Evolutionary conservation across 805 yeast species (phyloP).

Genomic region (Barnettozyma populi): DNA sequence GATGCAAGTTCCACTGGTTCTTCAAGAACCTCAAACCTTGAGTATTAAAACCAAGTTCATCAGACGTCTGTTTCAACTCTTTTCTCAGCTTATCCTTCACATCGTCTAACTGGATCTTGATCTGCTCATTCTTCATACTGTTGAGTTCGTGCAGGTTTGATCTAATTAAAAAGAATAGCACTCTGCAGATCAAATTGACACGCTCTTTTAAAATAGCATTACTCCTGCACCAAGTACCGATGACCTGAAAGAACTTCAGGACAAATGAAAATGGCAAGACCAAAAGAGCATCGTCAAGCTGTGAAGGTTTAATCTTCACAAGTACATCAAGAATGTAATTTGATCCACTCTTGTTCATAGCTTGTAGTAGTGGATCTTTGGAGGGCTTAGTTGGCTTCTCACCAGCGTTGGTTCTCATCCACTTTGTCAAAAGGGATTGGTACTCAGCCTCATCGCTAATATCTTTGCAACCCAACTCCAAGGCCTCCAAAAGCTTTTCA

Average conservation of each 20-base stretch:
- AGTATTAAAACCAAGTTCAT: constrained; percentile 74
- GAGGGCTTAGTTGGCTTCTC: constrained; percentile 55
- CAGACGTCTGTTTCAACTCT: constrained; percentile 45
- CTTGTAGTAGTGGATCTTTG: constrained; percentile 66
- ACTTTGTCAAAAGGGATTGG: constrained; percentile 33
- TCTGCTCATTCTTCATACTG: constrained; percentile 53
- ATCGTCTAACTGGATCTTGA: constrained; percentile 58
- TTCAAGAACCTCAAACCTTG: constrained; percentile 74
- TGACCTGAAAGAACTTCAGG: constrained; percentile 60
- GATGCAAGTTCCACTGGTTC: constrained; percentile 74
- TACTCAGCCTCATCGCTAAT: constrained; percentile 52
- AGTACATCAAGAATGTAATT: constrained; percentile 73
- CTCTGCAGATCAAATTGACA: constrained; percentile 63
- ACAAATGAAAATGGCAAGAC: constrained; percentile 89
- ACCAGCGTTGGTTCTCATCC: constrained; percentile 40
- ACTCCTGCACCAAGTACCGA: constrained; percentile 66
- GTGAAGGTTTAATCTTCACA: constrained; percentile 69
- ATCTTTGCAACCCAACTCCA: constrained; percentile 64
- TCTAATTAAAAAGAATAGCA: constrained; percentile 68
- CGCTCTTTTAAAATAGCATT: constrained; percentile 42
- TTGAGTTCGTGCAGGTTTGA: constrained; percentile 77
- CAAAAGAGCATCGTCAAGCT: constrained; percentile 86
- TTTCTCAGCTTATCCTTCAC: constrained; percentile 60
- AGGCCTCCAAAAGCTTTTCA: constrained; percentile 11
- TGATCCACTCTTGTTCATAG: constrained; percentile 66